Evolutionary conservation across 2,329 filamentous ascomycete species (phyloP).

Genomic region (Fusarium duplospermum): DNA sequence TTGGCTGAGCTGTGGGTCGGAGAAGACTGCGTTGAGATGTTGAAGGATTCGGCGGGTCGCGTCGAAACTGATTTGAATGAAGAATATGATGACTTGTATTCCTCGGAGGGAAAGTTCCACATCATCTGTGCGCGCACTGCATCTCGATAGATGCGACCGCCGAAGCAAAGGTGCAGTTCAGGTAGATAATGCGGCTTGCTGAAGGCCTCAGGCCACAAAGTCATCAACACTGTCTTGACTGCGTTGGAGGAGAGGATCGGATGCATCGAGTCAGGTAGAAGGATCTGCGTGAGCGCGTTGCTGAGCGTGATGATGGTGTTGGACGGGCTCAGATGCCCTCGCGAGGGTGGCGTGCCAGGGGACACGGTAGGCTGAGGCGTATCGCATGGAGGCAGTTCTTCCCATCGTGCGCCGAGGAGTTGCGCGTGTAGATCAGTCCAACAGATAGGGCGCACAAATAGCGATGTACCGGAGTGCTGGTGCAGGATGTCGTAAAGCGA

Average conservation of each 20-base stretch:
- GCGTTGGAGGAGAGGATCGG: constrained; percentile 53
- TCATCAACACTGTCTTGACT: constrained; percentile 58
- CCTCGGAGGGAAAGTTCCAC: constrained; percentile 56
- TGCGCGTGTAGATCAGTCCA: constrained; percentile 66
- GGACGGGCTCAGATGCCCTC: constrained; percentile 54
- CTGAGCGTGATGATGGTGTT: constrained; percentile 56
- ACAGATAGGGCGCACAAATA: constrained; percentile 65
- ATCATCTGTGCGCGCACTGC: constrained; percentile 62
- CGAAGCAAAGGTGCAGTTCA: constrained; percentile 64
- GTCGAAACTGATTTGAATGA: constrained; percentile 54
- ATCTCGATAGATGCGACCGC: constrained; percentile 56
- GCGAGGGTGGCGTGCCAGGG: constrained; percentile 50
- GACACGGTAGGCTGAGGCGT: constrained; percentile 53
- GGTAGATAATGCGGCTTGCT: constrained; percentile 45
- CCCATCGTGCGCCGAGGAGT: constrained; percentile 61
- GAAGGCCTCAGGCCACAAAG: constrained; percentile 57
- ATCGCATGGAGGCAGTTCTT: constrained; percentile 54
- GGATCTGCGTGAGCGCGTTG: constrained; percentile 56
- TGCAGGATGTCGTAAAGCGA: constrained; percentile 66
- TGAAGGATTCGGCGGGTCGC: constrained; percentile 48
- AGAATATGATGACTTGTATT: constrained; percentile 41
- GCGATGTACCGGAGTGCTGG: constrained; percentile 58
- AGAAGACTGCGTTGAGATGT: constrained; percentile 38
- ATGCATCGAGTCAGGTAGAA: constrained; percentile 49
- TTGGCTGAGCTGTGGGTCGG: constrained; percentile 36